Evolutionary conservation across 106 monocot species (phyloP).

Genomic region (Posidonia australis): DNA sequence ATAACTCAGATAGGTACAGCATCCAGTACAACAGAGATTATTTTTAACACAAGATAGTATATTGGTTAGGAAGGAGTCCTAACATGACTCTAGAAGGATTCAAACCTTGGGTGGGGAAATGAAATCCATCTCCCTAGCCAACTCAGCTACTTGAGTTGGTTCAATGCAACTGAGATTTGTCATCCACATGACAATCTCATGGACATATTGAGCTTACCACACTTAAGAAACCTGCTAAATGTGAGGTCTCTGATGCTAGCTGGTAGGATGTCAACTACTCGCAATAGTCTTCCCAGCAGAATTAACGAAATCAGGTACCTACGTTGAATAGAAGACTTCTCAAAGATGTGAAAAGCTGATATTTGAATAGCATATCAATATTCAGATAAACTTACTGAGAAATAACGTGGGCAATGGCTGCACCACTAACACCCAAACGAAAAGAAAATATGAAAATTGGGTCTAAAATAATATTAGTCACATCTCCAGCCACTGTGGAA

Average conservation of each 20-base stretch:
- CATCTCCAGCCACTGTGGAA: slow-evolving; percentile 62
- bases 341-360: not conserved
- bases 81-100: no score
- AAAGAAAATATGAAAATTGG: slow-evolving; percentile 73
- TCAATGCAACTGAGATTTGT: no score
- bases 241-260: slow-evolving; percentile 56
- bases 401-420: slow-evolving; percentile 85
- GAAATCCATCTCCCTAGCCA: no score
- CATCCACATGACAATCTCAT: not conserved
- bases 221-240: slow-evolving; percentile 43
- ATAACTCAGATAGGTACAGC: no score
- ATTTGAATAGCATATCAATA: not conserved
- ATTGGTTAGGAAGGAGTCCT: no score
- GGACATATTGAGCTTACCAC: slow-evolving; percentile 1
- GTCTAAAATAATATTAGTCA: slow-evolving; percentile 72
- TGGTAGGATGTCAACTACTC: slow-evolving; percentile 50
- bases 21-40: not conserved
- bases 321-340: not conserved
- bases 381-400: slow-evolving; percentile 57
- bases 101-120: no score
- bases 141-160: not conserved
- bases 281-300: slow-evolving; percentile 44
- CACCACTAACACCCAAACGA: slow-evolving; percentile 68
- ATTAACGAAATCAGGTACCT: slow-evolving; percentile 75
- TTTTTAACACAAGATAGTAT: no score